These are phyloP conservation scores for Rosa rugosa DNA, from an alignment of 306 rosid species.

Conservation along the genomic window DNA sequence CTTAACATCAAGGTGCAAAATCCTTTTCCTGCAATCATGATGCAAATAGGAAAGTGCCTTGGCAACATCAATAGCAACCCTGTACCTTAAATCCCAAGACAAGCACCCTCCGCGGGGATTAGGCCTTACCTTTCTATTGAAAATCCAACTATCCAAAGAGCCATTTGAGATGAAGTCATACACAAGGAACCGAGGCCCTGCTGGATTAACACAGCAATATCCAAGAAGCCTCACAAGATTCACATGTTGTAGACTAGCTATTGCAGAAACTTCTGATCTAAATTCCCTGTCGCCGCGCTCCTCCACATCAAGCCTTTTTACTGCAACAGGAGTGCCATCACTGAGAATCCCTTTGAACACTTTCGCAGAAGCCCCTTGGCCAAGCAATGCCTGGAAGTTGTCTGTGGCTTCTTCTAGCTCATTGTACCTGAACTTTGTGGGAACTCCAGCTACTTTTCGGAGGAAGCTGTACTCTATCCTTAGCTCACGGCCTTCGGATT, in stretches of 20 bases:
- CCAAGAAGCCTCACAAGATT: conserved; percentile 77
- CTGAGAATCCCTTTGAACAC: conserved; percentile 80
- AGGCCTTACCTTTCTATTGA: conserved; percentile 32
- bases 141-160: conserved; percentile 82
- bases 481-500: conserved; percentile 78
- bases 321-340: conserved; percentile 82
- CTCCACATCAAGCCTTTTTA: conserved; percentile 60
- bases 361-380: conserved; percentile 71
- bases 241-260: conserved; percentile 81
- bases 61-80: conserved; percentile 75
- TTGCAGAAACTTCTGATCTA: conserved; percentile 87
- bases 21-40: conserved; percentile 74
- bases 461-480: conserved; percentile 87
- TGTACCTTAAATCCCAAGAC: conserved; percentile 65
- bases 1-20: conserved; percentile 85
- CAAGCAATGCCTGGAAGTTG: conserved; percentile 53
- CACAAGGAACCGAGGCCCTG: conserved; percentile 64
- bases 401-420: conserved; percentile 90
- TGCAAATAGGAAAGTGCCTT: conserved; percentile 76
- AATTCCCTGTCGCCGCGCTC: conserved; percentile 73
- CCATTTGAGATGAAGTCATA: conserved; percentile 76
- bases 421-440: conserved; percentile 62
- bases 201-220: conserved; percentile 48
- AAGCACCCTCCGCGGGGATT: conserved; percentile 51
- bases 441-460: conserved; percentile 83